Conservation (phyloP, 78 protist species). For the Dictyostelium purpureum region DNA sequence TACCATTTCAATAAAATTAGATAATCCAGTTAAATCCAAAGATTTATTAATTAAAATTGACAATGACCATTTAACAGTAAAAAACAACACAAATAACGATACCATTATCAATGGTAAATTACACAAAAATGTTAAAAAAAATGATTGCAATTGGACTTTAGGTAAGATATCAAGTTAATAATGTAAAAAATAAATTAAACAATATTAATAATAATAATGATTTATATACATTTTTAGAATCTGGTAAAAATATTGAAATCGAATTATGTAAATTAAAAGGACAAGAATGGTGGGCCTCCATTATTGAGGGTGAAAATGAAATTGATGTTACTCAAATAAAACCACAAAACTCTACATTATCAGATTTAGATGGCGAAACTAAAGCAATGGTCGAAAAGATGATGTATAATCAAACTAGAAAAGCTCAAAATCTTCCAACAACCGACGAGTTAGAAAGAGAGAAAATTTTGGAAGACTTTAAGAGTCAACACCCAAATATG, state of each 20-base stretch:
- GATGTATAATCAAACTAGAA: conserved; percentile 64
- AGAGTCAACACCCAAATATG: conserved; percentile 15
- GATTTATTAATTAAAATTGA: conserved; percentile 19
- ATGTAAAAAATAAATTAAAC: background rate
- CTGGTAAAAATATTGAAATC: conserved; percentile 31
- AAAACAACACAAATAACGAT: background rate
- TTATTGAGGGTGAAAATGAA: conserved; percentile 35
- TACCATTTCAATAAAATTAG: conserved; percentile 19
- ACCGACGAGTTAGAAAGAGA: conserved; percentile 43
- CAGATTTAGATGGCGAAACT: conserved; percentile 70
- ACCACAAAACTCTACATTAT: conserved; percentile 44
- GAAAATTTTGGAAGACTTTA: conserved; percentile 22
- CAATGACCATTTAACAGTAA: background rate
- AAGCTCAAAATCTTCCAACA: conserved; percentile 64
- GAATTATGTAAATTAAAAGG: conserved; percentile 29
- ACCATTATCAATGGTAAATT: conserved; percentile 42
- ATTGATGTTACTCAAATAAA: conserved; percentile 43
- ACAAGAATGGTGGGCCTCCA: conserved; percentile 60
- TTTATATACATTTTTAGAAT: background rate
- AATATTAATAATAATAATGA: background rate
- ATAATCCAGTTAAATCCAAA: conserved; percentile 12
- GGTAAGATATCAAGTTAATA: background rate
- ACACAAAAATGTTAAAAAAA: conserved; percentile 20
- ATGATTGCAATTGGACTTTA: conserved; percentile 43
- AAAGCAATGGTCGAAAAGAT: conserved; percentile 71